Percentiles rank a stretch among this genome's conserved stretches.
phyloP scores from a whole-genome alignment of 2,329 filamentous ascomycete species.

The Fusarium scirpi region DNA sequence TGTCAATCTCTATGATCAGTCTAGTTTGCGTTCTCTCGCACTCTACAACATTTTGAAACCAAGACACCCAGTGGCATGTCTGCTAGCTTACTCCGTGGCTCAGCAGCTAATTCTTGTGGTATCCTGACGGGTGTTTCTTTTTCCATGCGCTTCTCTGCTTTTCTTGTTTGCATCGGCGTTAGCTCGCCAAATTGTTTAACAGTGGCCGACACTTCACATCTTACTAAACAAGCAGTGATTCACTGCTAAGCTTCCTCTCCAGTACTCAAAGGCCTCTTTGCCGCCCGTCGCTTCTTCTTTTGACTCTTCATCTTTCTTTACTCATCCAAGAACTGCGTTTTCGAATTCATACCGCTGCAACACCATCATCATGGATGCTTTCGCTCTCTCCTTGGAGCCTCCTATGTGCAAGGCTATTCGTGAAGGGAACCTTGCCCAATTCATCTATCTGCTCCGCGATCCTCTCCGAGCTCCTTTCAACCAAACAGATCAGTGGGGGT shows the following conservation, averaged over 20 bases:
- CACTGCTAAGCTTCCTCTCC: background rate
- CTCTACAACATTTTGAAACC: background rate
- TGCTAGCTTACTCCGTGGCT: accelerated
- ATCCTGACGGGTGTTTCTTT: background rate
- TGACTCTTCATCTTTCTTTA: background rate
- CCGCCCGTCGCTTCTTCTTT: background rate
- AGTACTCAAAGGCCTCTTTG: too few species aligned
- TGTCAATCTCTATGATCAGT: background rate
- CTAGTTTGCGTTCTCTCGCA: accelerated
- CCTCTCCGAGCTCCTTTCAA: too few species aligned
- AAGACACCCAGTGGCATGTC: background rate
- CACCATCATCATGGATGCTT: accelerated
- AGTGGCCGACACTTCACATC: background rate
- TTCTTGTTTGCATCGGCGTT: background rate
- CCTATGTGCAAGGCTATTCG: background rate
- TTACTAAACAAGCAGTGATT: background rate
- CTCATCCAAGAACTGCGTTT: too few species aligned
- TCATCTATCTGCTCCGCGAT: too few species aligned
- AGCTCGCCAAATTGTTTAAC: background rate
- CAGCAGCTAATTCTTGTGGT: background rate
- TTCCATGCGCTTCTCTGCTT: background rate
- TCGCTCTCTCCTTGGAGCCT: background rate
- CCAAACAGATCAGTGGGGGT: too few species aligned
- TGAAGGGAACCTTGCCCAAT: background rate
- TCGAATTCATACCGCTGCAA: background rate